Base-by-base conservation (phyloP, 352 stramenopile species). In the Phytophthora cryptogea region DNA sequence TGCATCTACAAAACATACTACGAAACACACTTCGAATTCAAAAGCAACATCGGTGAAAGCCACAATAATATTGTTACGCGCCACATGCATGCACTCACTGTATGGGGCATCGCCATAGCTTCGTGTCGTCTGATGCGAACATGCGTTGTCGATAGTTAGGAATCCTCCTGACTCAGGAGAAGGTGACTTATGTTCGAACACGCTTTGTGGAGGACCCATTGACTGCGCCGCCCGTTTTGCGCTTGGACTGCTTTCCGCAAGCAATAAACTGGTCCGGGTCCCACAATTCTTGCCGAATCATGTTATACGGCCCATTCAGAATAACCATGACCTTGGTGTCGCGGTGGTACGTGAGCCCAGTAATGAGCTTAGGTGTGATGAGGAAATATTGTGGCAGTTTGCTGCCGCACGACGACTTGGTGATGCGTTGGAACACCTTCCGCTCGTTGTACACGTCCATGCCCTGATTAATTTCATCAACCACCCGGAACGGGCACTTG, bases 381-480 rank as follows among this genome's bases (percentile, higher is more conserved):
- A 96, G 67, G 68, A 96, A 96, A 47, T 96, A 96, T 60, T 96
- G 88, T 13, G 88, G 86, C 39, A 95, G 35, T 48, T 92, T 92
- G 56, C 69, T 83, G n/a, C 88, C 88, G 37, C 88, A 96, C 4
- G 88, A 90, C 31, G 85, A 92, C 61, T 90, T 89, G 16, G 84
- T 95, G 55, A 96, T 94, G 4, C 86, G 86, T 32, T 91, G 76
- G 68, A 96, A 96, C 23, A 96, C 86, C 58, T 95, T 95, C 45
- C 88, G 82, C 54, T 96, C 88, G 51, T 96, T 96, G 71, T 94
- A 91, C 28, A 92, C 82, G 44, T 96, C 88, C 88, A 96, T 96
- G 48, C 88, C 87, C 55, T 96, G 87, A 59, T 96, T 96, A 48
- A 96, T 95, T 54, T 96, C 87, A 61, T 96, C 87, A 28, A 96